These are phyloP conservation scores for Handroanthus guayacan DNA, from an alignment of 257 asterid species.

Conservation along the genomic window DNA sequence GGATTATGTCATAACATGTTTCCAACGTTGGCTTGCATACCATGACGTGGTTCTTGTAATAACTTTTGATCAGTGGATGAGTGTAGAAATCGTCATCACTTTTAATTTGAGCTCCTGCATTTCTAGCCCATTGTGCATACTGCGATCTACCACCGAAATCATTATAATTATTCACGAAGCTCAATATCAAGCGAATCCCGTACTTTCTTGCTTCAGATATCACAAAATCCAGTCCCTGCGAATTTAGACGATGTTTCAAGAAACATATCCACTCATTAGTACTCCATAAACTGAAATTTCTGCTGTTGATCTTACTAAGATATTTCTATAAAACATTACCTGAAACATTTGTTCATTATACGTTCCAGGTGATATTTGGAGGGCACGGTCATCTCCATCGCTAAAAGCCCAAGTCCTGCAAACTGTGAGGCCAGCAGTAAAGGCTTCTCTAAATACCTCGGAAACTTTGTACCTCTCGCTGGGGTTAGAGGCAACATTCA, in stretches of 20 bases:
- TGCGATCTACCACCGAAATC: slow-evolving; percentile 72
- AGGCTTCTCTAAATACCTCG: slow-evolving; percentile 58
- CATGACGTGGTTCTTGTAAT: slow-evolving; percentile 73
- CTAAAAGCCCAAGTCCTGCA: slow-evolving; percentile 84
- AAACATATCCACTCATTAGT: neutral
- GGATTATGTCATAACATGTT: neutral
- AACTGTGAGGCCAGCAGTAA: slow-evolving; percentile 63
- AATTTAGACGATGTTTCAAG: neutral
- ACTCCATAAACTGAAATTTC: neutral
- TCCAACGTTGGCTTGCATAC: slow-evolving; percentile 31
- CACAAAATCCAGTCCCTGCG: slow-evolving; percentile 78
- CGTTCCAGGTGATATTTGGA: slow-evolving; percentile 68
- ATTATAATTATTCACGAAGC: slow-evolving; percentile 67
- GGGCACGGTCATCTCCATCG: slow-evolving; percentile 62
- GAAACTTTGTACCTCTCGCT: slow-evolving; percentile 58
- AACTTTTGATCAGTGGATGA: slow-evolving; percentile 53
- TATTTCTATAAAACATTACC: slow-evolving; percentile 36
- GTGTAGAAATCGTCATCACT: slow-evolving; percentile 82
- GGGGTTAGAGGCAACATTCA: slow-evolving; percentile 69
- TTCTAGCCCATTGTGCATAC: slow-evolving; percentile 66
- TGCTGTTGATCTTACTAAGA: neutral
- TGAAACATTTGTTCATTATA: slow-evolving; percentile 79
- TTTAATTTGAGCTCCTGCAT: slow-evolving; percentile 50
- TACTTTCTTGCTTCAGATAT: slow-evolving; percentile 66
- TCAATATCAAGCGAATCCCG: slow-evolving; percentile 64